phyloP scores from a whole-genome alignment of 306 rosid species.

The Chamaecrista fasciculata region DNA sequence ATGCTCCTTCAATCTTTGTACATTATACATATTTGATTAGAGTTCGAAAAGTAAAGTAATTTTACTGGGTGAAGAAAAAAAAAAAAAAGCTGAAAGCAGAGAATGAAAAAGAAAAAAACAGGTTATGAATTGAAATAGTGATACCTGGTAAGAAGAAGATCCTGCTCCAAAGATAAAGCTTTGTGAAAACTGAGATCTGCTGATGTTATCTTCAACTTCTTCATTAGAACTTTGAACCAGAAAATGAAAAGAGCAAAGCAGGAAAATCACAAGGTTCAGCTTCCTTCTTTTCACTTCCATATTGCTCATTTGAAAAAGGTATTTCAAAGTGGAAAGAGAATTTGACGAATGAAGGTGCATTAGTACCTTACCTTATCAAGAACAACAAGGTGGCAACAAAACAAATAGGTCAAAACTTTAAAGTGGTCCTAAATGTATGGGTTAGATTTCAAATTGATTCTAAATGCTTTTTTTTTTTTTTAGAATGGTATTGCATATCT shows the following conservation, averaged over 20 bases:
- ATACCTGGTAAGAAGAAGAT: constrained; percentile 67
- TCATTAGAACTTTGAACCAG: constrained; percentile 23
- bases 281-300: not conserved
- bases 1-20: constrained; percentile 57
- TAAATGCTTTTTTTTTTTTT: no score
- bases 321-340: no score
- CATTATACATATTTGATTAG: no score
- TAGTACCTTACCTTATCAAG: no score
- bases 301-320: not conserved
- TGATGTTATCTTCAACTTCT: constrained; percentile 29
- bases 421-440: no score
- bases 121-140: not conserved
- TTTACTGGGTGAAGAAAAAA: not conserved
- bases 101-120: not conserved
- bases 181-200: constrained; percentile 45
- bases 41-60: not conserved
- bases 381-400: no score
- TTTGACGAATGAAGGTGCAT: no score
- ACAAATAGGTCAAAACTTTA: no score
- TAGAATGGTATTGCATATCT: no score
- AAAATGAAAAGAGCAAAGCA: constrained; percentile 20
- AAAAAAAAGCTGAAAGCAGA: not conserved
- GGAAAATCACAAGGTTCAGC: not conserved
- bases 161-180: constrained; percentile 56
- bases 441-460: no score